Conservation (phyloP, 73 alveolate species). For the Stentor coeruleus region DNA sequence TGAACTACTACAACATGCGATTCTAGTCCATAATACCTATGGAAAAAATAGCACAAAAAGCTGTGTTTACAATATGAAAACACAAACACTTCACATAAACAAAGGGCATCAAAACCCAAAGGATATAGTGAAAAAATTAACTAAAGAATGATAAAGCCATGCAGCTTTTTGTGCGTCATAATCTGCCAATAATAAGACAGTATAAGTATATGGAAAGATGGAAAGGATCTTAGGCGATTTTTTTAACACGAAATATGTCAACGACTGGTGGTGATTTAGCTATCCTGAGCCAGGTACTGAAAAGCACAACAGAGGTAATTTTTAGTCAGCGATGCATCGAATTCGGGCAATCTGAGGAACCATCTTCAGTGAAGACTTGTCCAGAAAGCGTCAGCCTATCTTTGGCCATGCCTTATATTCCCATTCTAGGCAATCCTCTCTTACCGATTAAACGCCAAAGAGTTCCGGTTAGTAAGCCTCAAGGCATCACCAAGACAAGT, state of each 20-base stretch:
- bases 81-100: too few species aligned
- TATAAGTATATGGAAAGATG: too few species aligned
- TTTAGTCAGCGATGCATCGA: conserved; percentile 16
- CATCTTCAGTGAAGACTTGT: background rate
- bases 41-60: too few species aligned
- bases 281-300: conserved; percentile 4
- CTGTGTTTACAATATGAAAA: too few species aligned
- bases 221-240: conserved; percentile 7
- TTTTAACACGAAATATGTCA: conserved; percentile 22
- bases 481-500: background rate
- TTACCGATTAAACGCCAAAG: conserved; percentile 14
- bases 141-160: too few species aligned
- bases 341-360: conserved; percentile 13
- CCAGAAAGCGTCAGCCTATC: background rate
- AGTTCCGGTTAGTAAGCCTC: background rate
- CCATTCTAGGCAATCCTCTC: conserved; percentile 6
- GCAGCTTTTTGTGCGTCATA: too few species aligned
- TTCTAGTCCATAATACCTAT: too few species aligned
- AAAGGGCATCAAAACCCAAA: too few species aligned
- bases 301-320: conserved; percentile 20
- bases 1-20: too few species aligned
- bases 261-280: conserved; percentile 27
- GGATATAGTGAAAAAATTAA: too few species aligned
- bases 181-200: too few species aligned
- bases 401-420: background rate